Conservation (phyloP, 495 filamentous ascomycete species). For the Talaromyces wortmannii region DNA sequence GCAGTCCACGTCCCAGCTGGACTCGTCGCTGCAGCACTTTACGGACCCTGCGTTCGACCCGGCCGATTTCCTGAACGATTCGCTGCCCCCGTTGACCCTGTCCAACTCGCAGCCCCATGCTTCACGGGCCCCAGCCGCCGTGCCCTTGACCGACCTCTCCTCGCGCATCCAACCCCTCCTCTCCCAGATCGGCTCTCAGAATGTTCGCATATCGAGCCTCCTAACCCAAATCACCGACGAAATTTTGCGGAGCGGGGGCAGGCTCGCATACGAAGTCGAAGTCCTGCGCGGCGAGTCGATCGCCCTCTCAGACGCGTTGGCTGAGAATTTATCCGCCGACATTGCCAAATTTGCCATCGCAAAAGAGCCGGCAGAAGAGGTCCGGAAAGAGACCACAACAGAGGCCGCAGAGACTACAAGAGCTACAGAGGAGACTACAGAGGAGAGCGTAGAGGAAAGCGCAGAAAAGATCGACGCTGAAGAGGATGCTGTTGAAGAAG, state of each 20-base stretch:
- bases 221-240: slow-evolving; percentile 90
- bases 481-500: background rate
- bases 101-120: slow-evolving; percentile 32
- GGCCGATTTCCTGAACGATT: slow-evolving; percentile 72
- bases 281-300: slow-evolving; percentile 81
- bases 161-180: slow-evolving; percentile 76
- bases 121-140: slow-evolving; percentile 35
- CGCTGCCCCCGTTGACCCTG: slow-evolving; percentile 52
- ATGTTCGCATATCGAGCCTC: slow-evolving; percentile 70
- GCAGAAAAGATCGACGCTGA: slow-evolving; percentile 1
- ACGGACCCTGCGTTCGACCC: slow-evolving; percentile 69
- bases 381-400: slow-evolving; percentile 12
- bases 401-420: background rate
- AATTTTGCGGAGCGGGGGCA: slow-evolving; percentile 77
- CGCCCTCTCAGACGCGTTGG: slow-evolving; percentile 67
- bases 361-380: slow-evolving; percentile 11
- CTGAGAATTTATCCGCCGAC: slow-evolving; percentile 61
- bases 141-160: slow-evolving; percentile 70
- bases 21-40: slow-evolving; percentile 54
- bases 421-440: background rate
- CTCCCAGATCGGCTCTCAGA: slow-evolving; percentile 82
- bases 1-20: slow-evolving; percentile 36
- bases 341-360: slow-evolving; percentile 56
- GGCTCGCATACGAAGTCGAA: slow-evolving; percentile 92
- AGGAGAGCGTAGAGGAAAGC: background rate